Conservation (phyloP, 176 grass and related monocot species). For the Eremochloa ophiuroides region DNA sequence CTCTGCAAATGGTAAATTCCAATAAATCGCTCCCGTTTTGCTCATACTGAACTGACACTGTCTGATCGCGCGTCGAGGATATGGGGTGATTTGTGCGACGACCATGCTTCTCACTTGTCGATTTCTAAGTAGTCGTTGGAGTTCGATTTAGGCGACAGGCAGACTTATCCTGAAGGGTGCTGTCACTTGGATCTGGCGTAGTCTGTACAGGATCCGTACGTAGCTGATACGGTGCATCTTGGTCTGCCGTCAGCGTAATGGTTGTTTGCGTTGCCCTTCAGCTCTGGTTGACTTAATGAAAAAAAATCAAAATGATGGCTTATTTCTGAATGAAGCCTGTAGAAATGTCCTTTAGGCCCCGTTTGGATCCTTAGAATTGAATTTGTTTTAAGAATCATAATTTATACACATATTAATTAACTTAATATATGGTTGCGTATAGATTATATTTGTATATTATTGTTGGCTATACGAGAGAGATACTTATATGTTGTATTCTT, state of each 20-base stretch:
- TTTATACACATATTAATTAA: too few species aligned
- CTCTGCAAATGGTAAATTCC: not conserved
- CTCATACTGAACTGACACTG: not conserved
- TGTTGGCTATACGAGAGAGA: too few species aligned
- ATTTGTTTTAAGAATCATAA: too few species aligned
- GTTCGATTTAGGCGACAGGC: not conserved
- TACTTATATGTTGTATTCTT: too few species aligned
- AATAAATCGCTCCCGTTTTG: not conserved
- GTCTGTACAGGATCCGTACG: not conserved
- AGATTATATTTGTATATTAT: too few species aligned
- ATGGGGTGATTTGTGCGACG: not conserved
- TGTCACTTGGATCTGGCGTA: conserved; percentile 9
- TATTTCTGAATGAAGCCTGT: not conserved
- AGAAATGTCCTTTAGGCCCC: not conserved
- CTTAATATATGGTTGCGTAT: too few species aligned
- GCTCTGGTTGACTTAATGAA: conserved; percentile 4
- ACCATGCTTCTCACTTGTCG: not conserved
- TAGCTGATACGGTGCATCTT: not conserved
- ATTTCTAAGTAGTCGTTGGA: not conserved
- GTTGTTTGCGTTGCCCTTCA: not conserved
- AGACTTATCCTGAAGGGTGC: not conserved
- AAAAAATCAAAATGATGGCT: not conserved
- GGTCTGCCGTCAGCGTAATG: not conserved
- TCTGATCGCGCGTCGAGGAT: not conserved
- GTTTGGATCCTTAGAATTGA: too few species aligned